Evolutionary conservation across 192 early-diverging fungal species (phyloP).

Genomic region (Podila epigama): DNA sequence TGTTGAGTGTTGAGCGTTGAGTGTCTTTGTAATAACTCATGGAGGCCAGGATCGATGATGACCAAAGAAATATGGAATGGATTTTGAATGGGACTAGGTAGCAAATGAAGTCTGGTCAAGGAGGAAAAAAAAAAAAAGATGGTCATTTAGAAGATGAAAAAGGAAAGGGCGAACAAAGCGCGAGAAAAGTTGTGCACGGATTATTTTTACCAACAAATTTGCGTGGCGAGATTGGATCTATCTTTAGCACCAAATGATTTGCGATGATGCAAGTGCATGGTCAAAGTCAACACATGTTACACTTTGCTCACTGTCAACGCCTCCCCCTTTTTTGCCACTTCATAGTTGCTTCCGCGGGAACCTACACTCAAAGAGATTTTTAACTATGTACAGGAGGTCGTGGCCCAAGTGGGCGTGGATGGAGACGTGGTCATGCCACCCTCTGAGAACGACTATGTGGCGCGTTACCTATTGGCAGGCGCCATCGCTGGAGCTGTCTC

Average conservation of each 20-base stretch:
- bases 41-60: not conserved
- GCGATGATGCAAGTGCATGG: too few species aligned
- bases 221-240: too few species aligned
- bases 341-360: slow-evolving; percentile 66
- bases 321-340: not conserved
- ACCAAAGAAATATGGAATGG: not conserved
- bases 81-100: too few species aligned
- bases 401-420: slow-evolving; percentile 70
- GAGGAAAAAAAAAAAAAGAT: not conserved
- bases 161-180: not conserved
- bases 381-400: slow-evolving; percentile 62
- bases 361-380: slow-evolving; percentile 68
- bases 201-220: too few species aligned
- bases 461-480: slow-evolving; percentile 73
- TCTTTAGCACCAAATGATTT: too few species aligned
- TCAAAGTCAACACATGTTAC: too few species aligned
- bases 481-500: slow-evolving; percentile 77
- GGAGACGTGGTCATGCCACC: slow-evolving; percentile 71
- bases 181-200: not conserved
- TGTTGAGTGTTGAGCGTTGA: too few species aligned
- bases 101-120: too few species aligned
- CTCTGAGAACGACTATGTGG: slow-evolving; percentile 59
- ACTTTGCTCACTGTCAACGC: slow-evolving; percentile 32
- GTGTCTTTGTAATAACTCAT: too few species aligned
- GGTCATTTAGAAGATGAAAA: not conserved